These are phyloP conservation scores for Pseudogymnoascus sp. DNA, from an alignment of 2,329 filamentous ascomycete genomes.

Conservation along the genomic window DNA sequence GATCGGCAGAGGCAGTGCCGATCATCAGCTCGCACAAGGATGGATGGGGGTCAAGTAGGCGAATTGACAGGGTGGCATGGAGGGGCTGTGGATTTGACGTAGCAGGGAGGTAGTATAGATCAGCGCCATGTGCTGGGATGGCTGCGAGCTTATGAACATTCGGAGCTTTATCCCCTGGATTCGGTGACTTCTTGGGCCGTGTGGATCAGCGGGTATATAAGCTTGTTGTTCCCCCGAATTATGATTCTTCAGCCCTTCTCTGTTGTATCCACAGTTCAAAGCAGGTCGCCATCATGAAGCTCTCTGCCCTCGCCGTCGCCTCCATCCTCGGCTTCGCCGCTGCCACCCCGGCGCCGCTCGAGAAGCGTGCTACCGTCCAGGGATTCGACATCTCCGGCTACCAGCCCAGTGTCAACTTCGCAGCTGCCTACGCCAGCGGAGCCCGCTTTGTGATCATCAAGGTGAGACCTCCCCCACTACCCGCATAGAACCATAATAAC, in stretches of 20 bases:
- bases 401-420: conserved; percentile 32
- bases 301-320: not conserved
- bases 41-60: not conserved
- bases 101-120: not conserved
- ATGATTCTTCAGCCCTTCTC: not conserved
- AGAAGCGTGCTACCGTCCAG: conserved; percentile 24
- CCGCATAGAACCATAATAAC: not conserved
- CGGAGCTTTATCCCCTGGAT: not conserved
- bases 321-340: not conserved
- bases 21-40: not conserved
- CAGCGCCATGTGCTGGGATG: not conserved
- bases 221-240: not conserved
- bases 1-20: not conserved
- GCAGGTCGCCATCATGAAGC: not conserved
- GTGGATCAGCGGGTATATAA: not conserved
- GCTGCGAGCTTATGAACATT: not conserved
- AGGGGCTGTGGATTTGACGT: not conserved
- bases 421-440: conserved; percentile 30
- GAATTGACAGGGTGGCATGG: not conserved
- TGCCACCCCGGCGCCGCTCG: not conserved
- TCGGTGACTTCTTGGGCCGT: not conserved
- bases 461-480: conserved; percentile 20
- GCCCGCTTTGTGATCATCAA: conserved; percentile 39
- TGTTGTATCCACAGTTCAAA: not conserved
- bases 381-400: conserved; percentile 37